Base-by-base conservation (phyloP, 495 filamentous ascomycete species). In the Aspergillus egyptiacus region DNA sequence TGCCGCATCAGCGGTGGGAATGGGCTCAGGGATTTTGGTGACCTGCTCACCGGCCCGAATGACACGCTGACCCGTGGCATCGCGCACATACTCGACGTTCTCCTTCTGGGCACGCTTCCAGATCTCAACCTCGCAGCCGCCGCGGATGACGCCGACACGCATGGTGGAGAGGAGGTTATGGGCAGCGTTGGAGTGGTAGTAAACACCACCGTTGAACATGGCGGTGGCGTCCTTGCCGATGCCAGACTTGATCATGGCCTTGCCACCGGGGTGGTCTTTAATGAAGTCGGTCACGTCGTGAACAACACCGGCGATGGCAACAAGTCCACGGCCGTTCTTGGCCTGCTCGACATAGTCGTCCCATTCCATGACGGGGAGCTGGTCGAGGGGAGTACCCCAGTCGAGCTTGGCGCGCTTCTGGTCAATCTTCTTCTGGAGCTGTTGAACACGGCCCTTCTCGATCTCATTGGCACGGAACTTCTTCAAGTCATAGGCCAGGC, bases 151-250 rank as follows among this genome's bases (percentile, higher is more conserved):
- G 71, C 89, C 93, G 5, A 98, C 86, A 56, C 93, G 80, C 89
- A 96, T 95, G 57, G 90, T 96, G 13, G 87, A 91, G 39, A 98
- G 80, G 27, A 96, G 75, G 74, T 98, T 98, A 80, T 98, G 93
- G 40, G 93, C 93, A 46, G 87, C 93, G 71, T 98, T 98, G 59
- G 86, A 91, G 78, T 98, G 93, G 65, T 89, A 86, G 76, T 98
- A 98, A 50, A 98, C 86, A 72, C 93, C 93, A 54, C 93, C 93
- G 76, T 98, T 98, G 83, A 98, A 98, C 76, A 96, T 94, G 61
- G 91, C 90, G 10, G 93, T 96, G 46, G 93, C 93, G 59, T 98
- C 93, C 77, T 98, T 98, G 71, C 93, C 93, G 35, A 98, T 81
- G 37, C 85, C 91, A 17, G 86, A 89, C 51, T 71, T 82, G 78